Percentiles rank a stretch among this genome's conserved stretches.
Conservation (phyloP, 306 rosid genomes). For the Fragaria vesca region DNA sequence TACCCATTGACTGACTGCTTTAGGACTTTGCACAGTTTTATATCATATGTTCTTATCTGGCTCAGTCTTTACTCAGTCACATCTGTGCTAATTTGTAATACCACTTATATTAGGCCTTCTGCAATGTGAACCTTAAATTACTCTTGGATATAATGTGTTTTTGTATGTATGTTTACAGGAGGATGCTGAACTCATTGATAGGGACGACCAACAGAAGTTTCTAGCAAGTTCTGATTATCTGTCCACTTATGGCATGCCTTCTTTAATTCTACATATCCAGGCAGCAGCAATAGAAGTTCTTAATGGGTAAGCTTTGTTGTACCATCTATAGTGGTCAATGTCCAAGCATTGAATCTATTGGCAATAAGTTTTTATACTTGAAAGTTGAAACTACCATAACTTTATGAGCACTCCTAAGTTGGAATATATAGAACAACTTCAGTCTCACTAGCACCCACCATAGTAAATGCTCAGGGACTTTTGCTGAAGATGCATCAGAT, state of each 20-base stretch:
- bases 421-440: background rate
- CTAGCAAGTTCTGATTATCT: constrained; percentile 80
- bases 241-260: constrained; percentile 53
- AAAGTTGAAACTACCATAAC: background rate
- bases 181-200: constrained; percentile 57
- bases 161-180: constrained; percentile 48
- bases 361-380: background rate
- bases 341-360: background rate
- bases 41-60: constrained; percentile 9
- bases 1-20: background rate
- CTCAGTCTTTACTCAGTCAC: background rate
- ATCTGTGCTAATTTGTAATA: background rate
- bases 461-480: background rate
- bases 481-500: constrained; percentile 13
- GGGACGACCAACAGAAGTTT: constrained; percentile 84
- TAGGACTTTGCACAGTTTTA: background rate
- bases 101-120: constrained; percentile 7
- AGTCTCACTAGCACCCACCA: background rate
- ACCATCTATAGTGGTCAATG: constrained; percentile 2
- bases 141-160: background rate
- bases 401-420: constrained; percentile 1
- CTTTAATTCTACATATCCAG: constrained; percentile 72
- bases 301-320: constrained; percentile 62
- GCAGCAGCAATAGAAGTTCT: constrained; percentile 68
- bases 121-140: background rate